phyloP scores from a whole-genome alignment of 345 rosid species.

The Lepidium didymum region DNA sequence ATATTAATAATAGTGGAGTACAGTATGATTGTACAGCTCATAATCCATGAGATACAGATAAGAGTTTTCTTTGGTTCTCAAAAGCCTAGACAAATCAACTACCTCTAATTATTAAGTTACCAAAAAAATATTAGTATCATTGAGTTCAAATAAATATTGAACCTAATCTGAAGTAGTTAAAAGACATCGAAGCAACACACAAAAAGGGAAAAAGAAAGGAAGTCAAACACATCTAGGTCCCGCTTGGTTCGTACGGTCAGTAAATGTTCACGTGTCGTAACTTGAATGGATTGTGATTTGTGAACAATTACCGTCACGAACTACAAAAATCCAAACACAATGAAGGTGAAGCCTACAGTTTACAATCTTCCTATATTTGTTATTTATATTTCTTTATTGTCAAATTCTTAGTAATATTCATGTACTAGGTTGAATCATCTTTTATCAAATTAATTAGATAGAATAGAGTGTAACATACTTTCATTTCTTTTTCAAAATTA shows the following conservation, averaged over 20 bases:
- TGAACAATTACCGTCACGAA: constrained; percentile 1
- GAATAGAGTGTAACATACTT: too few species aligned
- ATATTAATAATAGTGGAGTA: constrained; percentile 7
- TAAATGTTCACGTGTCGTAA: not conserved
- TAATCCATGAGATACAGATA: constrained; percentile 10
- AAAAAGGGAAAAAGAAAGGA: too few species aligned
- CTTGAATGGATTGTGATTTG: not conserved
- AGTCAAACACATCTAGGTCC: constrained; percentile 13
- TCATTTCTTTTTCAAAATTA: too few species aligned
- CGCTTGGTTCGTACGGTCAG: not conserved
- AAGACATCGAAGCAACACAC: constrained; percentile 12
- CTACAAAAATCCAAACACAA: not conserved
- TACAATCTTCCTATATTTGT: not conserved
- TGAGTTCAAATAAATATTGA: not conserved
- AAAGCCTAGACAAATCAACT: constrained; percentile 17
- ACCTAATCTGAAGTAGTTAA: too few species aligned
- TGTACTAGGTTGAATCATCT: too few species aligned
- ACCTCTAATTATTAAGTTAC: constrained; percentile 8
- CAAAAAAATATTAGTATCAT: not conserved
- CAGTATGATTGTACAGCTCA: constrained; percentile 17
- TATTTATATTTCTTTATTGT: not conserved
- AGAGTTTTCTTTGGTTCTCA: not conserved
- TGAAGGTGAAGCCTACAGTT: not conserved
- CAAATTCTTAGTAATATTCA: not conserved
- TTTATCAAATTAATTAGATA: too few species aligned